A percentile compares a stretch with the other conserved stretches of the same genome.
Evolutionary conservation across 176 grass and related monocot species (phyloP).

Genomic region (Carex myosuroides): DNA sequence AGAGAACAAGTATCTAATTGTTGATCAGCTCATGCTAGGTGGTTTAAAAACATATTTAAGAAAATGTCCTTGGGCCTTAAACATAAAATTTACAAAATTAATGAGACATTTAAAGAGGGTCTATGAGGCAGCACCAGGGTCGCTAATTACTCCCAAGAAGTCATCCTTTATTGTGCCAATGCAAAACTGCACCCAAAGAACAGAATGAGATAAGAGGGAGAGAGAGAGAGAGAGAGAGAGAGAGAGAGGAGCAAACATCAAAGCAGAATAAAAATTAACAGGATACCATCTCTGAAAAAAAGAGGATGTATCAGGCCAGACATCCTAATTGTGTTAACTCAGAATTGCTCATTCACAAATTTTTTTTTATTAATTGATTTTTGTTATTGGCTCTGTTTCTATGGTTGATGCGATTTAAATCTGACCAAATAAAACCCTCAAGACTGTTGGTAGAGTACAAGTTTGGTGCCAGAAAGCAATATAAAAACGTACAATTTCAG

Average conservation of each 20-base stretch:
- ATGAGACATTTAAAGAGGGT: not conserved
- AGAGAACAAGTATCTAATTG: not conserved
- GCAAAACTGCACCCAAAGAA: conserved; percentile 61
- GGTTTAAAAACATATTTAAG: not conserved
- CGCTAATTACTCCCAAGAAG: conserved; percentile 88
- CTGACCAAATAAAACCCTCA: not conserved
- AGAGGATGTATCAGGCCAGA: not conserved
- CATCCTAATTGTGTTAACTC: not conserved
- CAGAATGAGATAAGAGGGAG: not conserved
- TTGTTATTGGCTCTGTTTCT: not conserved
- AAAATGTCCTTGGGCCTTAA: not conserved
- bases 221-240: not conserved
- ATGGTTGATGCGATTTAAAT: not conserved
- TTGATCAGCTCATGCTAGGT: not conserved
- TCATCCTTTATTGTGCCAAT: conserved; percentile 97
- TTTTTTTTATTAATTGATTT: not conserved
- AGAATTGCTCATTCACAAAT: not conserved
- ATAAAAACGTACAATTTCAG: conserved; percentile 75
- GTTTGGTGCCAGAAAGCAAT: not conserved
- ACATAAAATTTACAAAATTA: conserved; percentile 3
- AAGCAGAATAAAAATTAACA: not conserved
- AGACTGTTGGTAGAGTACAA: not conserved
- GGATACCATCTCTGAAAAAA: not conserved
- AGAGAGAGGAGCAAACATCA: not conserved
- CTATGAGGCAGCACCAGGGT: conserved; percentile 66